Evolutionary conservation across 768 basidiomycete genomes (phyloP), one percentile per base, ranked within the genome.

Genomic region (Suillus variegatus): DNA sequence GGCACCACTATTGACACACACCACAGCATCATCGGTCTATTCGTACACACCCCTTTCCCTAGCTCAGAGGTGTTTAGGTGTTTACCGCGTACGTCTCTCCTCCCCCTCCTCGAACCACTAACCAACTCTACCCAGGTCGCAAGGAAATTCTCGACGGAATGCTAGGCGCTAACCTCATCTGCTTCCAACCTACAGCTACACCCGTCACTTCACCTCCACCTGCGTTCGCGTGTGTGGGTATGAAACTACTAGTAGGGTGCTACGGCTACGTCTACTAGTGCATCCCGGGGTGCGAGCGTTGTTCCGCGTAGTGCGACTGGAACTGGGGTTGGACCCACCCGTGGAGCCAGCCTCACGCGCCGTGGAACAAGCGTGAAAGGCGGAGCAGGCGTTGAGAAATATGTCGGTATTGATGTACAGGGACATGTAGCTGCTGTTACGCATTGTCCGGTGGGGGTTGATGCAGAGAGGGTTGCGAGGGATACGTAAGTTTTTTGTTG

Each of bases 151-250:
- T 99, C 32, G 95, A 98, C 68, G 97, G 97, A 44, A 97, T 99
- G 94, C 90, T 99, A 54, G 95, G 96, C 38, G 95, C 97, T 58
- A 95, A 97, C 79, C 85, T 97, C 41, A 88, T 98, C 58, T 96
- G 94, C 77, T 99, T 99, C 92, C 93, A 94, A 97, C 96, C 0
- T 97, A 97, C 77, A 95, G 94, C 4, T 97, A 97, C 81, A 89
- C 92, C 12, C 88, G 97, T 7, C 97, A 99, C 79, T 99, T 99
- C 78, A 88, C 87, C 36, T 95, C 93, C 20, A 94, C 94, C 1
- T 98, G 96, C 75, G 89, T 99, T 51, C 92, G 97, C 22, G 97
- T 99, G 6, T 97, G 95, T 76, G 97, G 97, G 2, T 94, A 95
- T 78, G 97, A 99, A 75, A 88, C 89, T 2, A 89, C 88, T 5